Conservation (phyloP, 163 green algal genomes). For the Volvox carteri region DNA sequence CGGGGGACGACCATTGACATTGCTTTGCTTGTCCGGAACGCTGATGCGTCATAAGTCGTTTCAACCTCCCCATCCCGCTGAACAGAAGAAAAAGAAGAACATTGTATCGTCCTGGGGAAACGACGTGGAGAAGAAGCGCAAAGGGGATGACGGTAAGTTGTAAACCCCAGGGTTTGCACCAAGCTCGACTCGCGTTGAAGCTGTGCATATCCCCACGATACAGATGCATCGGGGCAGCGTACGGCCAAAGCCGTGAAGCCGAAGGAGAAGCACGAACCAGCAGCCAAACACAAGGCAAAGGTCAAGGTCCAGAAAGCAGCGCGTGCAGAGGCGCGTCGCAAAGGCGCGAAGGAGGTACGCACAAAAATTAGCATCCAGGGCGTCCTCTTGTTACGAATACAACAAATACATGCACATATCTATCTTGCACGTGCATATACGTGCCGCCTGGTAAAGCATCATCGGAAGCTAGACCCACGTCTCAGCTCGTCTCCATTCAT, state of each 20-base stretch:
- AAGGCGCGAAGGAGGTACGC: constrained; percentile 15
- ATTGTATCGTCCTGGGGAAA: constrained; percentile 58
- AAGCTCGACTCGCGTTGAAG: no score
- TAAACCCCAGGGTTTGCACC: background rate
- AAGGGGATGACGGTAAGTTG: constrained; percentile 17
- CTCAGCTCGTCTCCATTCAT: no score
- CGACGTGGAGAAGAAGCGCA: constrained; percentile 10
- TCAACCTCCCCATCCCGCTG: background rate
- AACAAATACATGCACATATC: no score
- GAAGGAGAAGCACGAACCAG: background rate
- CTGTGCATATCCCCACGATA: background rate
- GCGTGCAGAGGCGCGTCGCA: background rate
- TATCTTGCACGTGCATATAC: no score
- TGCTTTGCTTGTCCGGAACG: background rate
- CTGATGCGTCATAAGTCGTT: background rate
- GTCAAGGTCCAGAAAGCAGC: background rate
- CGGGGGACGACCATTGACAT: background rate
- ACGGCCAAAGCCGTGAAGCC: background rate
- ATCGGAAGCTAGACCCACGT: no score
- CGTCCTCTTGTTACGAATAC: no score
- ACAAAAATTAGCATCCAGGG: no score
- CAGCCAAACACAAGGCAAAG: no score
- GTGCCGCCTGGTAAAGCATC: no score
- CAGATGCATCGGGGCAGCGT: background rate
- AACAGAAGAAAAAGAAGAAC: constrained; percentile 51